A percentile compares a stretch with the other conserved stretches of the same genome.
These are phyloP conservation scores for Solanum boliviense DNA, from an alignment of 257 asterid species.

Conservation along the genomic window DNA sequence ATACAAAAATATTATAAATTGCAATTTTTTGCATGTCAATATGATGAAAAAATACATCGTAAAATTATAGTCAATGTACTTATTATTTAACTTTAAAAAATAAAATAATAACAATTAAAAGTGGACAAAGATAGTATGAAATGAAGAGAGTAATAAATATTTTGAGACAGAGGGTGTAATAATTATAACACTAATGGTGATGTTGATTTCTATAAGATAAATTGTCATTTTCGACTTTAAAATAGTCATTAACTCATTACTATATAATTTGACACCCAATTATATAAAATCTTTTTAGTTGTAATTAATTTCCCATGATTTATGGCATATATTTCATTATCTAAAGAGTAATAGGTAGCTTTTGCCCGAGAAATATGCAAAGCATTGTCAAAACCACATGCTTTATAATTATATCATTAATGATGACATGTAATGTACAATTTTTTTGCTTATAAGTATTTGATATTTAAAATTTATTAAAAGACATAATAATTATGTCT, in stretches of 20 bases:
- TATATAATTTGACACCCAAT: conserved; percentile 1
- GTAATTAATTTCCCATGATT: background rate
- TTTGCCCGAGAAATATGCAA: conserved; percentile 6
- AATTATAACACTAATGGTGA: background rate
- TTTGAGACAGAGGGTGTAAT: background rate
- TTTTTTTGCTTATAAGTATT: background rate
- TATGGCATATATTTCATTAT: background rate
- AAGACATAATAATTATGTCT: background rate
- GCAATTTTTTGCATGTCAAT: no score
- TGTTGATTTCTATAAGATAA: background rate
- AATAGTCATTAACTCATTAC: background rate
- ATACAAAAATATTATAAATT: no score
- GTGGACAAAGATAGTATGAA: rapidly evolving
- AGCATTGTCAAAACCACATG: background rate
- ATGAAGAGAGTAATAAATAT: background rate
- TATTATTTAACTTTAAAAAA: no score
- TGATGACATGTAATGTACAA: background rate
- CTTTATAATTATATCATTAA: background rate
- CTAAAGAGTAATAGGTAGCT: background rate
- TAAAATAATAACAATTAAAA: no score
- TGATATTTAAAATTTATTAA: background rate
- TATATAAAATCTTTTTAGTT: background rate
- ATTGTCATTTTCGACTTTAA: background rate
- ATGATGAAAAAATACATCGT: no score
- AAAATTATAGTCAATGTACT: no score